Evolutionary conservation across 768 basidiomycete species (phyloP), one percentile per base, ranked within the genome.

Genomic region (Calvatia gigantea): DNA sequence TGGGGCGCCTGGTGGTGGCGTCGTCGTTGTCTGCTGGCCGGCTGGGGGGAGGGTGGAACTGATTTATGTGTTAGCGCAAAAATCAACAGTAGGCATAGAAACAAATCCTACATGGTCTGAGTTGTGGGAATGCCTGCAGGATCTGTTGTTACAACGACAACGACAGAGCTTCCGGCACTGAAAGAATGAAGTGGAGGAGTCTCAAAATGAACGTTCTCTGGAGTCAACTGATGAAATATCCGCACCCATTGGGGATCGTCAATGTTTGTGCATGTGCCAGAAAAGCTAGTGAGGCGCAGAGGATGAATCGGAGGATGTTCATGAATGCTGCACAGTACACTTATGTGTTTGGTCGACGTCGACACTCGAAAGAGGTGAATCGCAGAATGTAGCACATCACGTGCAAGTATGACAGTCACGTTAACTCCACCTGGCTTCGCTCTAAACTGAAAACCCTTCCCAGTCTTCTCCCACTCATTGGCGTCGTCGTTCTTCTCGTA

Each of bases 81-180:
- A 58, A 14, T 12, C 11, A 43, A 45, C 12, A 38, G 37, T 23
- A 19, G 6, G 14, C 38, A 25, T 6, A 37, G 56, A n/a, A 39
- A 51, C 48, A 44, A 62, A n/a, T n/a, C 64, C 21, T 53, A 85
- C 82, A 85, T 31, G 5, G 70, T 66, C 21, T 64, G 57, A 6
- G 84, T 86, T 1, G 69, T 63, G 5, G 73, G 66, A 11, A 70
- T 12, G 25, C 78, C 82, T 35, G 60, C 59, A 11, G 69, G 59
- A 59, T 81, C 75, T 29, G 68, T 59, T 15, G 78, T 75, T 56
- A 80, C 51, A 42, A 78, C 68, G 53, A 81, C 74, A 27, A 85
- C 73, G 42, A 89, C 70, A 0, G 84, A 75, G 31, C 72, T 63
- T 6, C 87, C 86, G 37, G 69, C 68, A 56, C 70, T 73, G 64